Evolutionary conservation across 106 monocot species (phyloP).

Genomic region (Dendrobium nobile): DNA sequence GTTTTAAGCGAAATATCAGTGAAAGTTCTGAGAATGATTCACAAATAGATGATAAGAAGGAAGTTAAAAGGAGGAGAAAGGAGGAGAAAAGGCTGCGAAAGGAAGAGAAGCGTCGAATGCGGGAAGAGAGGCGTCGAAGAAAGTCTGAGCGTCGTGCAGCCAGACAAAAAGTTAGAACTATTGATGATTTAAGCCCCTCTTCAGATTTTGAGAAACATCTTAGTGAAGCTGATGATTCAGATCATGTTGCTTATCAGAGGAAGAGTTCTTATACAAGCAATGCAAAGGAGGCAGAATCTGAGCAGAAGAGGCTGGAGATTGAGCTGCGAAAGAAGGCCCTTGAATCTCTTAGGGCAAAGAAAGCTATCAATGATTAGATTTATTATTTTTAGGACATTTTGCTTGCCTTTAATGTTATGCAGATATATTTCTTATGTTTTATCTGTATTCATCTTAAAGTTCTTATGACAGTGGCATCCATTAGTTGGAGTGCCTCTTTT

Average conservation of each 20-base stretch:
- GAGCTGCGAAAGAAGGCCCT: slow-evolving; percentile 86
- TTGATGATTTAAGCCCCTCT: slow-evolving; percentile 29
- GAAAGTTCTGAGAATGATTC: slow-evolving; percentile 50
- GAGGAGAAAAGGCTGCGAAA: slow-evolving; percentile 62
- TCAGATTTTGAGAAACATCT: slow-evolving; percentile 34
- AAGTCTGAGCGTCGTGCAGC: slow-evolving; percentile 52
- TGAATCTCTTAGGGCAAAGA: slow-evolving; percentile 83
- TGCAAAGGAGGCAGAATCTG: slow-evolving; percentile 32
- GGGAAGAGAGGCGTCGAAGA: slow-evolving; percentile 71
- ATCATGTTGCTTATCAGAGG: slow-evolving; percentile 18
- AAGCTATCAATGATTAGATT: slow-evolving; percentile 53
- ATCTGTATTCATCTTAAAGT: not conserved
- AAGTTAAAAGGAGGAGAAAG: slow-evolving; percentile 62
- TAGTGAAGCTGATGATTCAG: slow-evolving; percentile 21
- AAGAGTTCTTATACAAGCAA: slow-evolving; percentile 13
- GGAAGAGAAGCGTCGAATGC: slow-evolving; percentile 68
- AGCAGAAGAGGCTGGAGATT: slow-evolving; percentile 80
- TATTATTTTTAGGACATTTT: slow-evolving; percentile 6
- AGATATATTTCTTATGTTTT: slow-evolving; percentile 4
- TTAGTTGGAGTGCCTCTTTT: slow-evolving; percentile 6
- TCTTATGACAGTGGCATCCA: not conserved
- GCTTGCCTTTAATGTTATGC: not conserved
- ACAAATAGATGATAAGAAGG: slow-evolving; percentile 37
- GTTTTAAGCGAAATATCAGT: slow-evolving; percentile 30
- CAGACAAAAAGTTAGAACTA: slow-evolving; percentile 44